Evolutionary conservation across 805 yeast genomes (phyloP).

Genomic region (Schizosaccharomyces pombe): DNA sequence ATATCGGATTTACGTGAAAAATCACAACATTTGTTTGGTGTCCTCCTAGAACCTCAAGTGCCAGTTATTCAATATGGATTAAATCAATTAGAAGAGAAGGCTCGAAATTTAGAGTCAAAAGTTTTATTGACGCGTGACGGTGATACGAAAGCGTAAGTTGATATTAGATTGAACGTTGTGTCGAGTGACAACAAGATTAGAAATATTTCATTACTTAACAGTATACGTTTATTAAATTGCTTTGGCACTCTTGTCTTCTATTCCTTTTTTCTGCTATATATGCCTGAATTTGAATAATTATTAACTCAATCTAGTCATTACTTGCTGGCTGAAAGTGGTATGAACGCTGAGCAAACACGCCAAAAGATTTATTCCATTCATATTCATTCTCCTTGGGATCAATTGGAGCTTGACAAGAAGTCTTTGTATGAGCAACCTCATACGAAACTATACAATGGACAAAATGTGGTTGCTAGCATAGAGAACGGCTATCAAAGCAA

Average conservation of each 20-base stretch:
- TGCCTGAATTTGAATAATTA: no score
- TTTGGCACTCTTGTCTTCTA: neutral
- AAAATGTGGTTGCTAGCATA: constrained; percentile 56
- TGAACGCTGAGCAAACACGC: constrained; percentile 65
- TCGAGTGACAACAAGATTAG: neutral
- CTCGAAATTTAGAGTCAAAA: neutral
- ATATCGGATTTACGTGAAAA: neutral
- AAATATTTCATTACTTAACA: no score
- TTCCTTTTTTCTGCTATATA: no score
- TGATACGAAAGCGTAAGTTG: constrained; percentile 1
- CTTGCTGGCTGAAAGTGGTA: constrained; percentile 68
- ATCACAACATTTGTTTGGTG: neutral
- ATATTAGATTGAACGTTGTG: neutral
- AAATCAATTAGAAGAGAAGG: neutral
- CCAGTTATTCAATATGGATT: neutral
- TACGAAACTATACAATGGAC: constrained; percentile 43
- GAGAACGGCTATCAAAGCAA: constrained; percentile 56
- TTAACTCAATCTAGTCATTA: constrained; percentile 28
- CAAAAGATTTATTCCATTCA: constrained; percentile 23
- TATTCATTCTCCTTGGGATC: constrained; percentile 8
- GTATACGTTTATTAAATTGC: no score
- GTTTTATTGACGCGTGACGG: neutral
- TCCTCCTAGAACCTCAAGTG: neutral
- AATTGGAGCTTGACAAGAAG: constrained; percentile 9
- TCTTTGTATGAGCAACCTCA: constrained; percentile 39